These are phyloP conservation scores for Aspergillus pseudoviridinutans DNA, from an alignment of 2,329 filamentous ascomycete species.

Conservation along the genomic window DNA sequence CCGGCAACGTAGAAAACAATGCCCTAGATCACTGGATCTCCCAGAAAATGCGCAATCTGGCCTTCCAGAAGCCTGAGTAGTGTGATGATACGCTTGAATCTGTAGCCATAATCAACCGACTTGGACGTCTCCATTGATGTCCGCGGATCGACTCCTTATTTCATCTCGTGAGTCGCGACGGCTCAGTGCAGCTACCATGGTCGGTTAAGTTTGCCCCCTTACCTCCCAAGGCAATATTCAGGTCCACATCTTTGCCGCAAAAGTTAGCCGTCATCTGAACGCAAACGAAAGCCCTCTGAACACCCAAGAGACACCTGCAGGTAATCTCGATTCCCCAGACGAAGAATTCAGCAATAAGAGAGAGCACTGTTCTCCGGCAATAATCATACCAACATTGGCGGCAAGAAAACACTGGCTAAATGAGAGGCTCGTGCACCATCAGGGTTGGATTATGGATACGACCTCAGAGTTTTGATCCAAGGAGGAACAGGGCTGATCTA, in stretches of 20 bases:
- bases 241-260: neutral
- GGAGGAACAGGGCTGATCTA: neutral
- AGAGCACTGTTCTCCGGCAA: too few species aligned
- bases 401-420: too few species aligned
- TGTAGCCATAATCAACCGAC: neutral
- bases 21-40: neutral
- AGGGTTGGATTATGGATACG: neutral
- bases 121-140: neutral
- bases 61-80: neutral
- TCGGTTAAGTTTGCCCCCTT: neutral
- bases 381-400: too few species aligned
- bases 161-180: neutral
- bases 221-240: neutral
- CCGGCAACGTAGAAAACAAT: neutral
- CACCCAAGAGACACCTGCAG: too few species aligned
- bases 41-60: neutral
- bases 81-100: too few species aligned
- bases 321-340: too few species aligned
- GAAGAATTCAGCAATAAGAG: too few species aligned
- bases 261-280: neutral
- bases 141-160: neutral
- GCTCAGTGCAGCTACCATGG: neutral
- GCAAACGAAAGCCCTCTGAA: neutral
- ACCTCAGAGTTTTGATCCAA: neutral
- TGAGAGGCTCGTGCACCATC: neutral